A percentile compares a stretch with the other conserved stretches of the same genome.
phyloP scores from a whole-genome alignment of 345 rosid species.

The Kernera saxatilis region DNA sequence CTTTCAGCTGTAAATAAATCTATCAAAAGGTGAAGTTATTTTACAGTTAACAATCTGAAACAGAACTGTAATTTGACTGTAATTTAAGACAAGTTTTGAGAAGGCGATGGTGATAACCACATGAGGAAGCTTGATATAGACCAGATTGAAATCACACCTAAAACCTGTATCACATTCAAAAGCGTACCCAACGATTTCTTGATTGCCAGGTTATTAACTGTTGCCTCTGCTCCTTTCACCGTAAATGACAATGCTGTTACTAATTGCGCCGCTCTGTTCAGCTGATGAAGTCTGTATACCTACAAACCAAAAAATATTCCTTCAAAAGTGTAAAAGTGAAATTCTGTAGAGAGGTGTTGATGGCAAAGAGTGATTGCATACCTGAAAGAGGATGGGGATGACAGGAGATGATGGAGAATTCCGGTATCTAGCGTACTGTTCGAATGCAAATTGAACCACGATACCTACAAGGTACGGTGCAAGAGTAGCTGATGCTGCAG shows the following conservation, averaged over 20 bases:
- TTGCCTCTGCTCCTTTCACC: constrained; percentile 82
- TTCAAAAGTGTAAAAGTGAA: not conserved
- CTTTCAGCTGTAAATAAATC: not conserved
- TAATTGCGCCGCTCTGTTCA: constrained; percentile 91
- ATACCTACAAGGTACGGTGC: constrained; percentile 97
- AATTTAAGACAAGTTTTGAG: constrained; percentile 24
- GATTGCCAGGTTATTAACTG: constrained; percentile 80
- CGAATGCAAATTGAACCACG: constrained; percentile 89
- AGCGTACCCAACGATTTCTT: constrained; percentile 77
- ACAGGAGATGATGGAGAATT: constrained; percentile 77
- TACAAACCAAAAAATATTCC: constrained; percentile 27
- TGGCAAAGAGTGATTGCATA: constrained; percentile 24
- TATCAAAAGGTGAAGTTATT: not conserved
- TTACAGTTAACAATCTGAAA: not conserved
- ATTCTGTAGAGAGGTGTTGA: not conserved
- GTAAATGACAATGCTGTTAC: constrained; percentile 94
- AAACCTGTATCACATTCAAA: constrained; percentile 79
- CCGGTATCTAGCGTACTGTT: constrained; percentile 64
- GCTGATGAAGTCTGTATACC: constrained; percentile 96
- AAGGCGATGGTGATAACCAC: constrained; percentile 54
- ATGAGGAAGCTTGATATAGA: constrained; percentile 90
- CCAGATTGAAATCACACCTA: constrained; percentile 91
- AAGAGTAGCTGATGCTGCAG: constrained; percentile 96
- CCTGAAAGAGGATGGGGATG: constrained; percentile 86
- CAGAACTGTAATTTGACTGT: not conserved